A percentile compares a stretch with the other conserved stretches of the same genome.
Conservation (phyloP, 73 alveolate genomes). For the Paramecium primaurelia region DNA sequence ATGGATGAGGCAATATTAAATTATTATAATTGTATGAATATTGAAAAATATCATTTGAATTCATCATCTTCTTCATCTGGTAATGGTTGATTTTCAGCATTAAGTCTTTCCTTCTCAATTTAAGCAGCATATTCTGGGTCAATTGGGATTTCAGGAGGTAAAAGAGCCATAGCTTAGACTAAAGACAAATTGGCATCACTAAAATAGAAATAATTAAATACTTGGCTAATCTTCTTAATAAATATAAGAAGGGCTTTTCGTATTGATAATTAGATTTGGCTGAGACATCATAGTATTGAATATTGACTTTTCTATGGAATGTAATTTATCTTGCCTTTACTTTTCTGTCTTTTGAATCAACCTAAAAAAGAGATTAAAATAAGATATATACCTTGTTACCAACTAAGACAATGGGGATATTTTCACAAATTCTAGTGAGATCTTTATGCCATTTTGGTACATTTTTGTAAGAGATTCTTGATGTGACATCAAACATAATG, state of each 20-base stretch:
- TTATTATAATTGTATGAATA: not conserved
- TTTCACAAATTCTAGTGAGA: conserved; percentile 93
- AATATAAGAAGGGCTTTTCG: conserved; percentile 99
- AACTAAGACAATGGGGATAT: conserved; percentile 92
- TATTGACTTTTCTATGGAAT: conserved; percentile 98
- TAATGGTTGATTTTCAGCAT: not conserved
- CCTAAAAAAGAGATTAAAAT: conserved; percentile 20
- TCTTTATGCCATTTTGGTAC: conserved; percentile 98
- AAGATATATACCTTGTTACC: conserved; percentile 80
- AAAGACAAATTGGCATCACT: conserved; percentile 74
- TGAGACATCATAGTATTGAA: conserved; percentile 98
- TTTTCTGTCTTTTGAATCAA: conserved; percentile 98
- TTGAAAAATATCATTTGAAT: not conserved
- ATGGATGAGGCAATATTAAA: not conserved
- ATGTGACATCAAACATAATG: conserved; percentile 99
- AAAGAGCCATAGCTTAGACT: not conserved
- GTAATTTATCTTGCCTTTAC: conserved; percentile 98
- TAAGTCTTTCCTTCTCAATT: not conserved
- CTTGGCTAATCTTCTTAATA: conserved; percentile 93
- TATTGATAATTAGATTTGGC: conserved; percentile 99
- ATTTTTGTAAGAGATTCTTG: conserved; percentile 98
- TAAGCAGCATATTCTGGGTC: not conserved
- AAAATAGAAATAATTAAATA: not conserved
- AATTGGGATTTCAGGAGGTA: not conserved
- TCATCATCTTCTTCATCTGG: conserved; percentile 17